Percentiles rank a stretch among this genome's conserved stretches.
Conservation (phyloP, 805 yeast genomes). For the Sungouiozyma intestinalis region DNA sequence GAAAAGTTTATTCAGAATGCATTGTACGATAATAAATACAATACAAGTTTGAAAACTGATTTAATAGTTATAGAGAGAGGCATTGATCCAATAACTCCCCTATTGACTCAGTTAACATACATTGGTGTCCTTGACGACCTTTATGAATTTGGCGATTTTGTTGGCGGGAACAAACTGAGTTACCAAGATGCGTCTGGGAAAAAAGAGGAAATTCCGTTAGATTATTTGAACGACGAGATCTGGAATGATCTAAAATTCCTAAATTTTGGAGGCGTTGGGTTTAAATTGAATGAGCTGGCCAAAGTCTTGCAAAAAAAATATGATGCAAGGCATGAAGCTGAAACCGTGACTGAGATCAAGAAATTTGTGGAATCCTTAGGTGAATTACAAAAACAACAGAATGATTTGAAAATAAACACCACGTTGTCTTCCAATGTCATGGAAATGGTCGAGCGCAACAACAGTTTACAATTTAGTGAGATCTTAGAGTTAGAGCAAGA, state of each 20-base stretch:
- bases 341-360: constrained; percentile 55
- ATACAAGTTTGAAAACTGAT: constrained; percentile 48
- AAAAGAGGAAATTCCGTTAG: constrained; percentile 11
- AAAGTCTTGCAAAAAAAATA: constrained; percentile 58
- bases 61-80: constrained; percentile 71
- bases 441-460: constrained; percentile 31
- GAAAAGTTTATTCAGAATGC: constrained; percentile 19
- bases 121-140: constrained; percentile 73
- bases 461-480: constrained; percentile 29
- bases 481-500: constrained; percentile 61
- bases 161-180: constrained; percentile 23
- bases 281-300: constrained; percentile 59
- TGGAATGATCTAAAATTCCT: constrained; percentile 42
- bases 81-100: constrained; percentile 59
- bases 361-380: constrained; percentile 62
- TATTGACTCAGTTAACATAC: constrained; percentile 71
- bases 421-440: constrained; percentile 58
- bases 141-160: constrained; percentile 35
- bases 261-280: constrained; percentile 76
- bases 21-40: constrained; percentile 27
- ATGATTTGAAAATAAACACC: constrained; percentile 62
- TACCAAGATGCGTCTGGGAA: constrained; percentile 8
- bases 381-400: constrained; percentile 56
- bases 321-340: constrained; percentile 46
- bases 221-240: constrained; percentile 20